These are phyloP conservation scores for Lophium mytilinum DNA, from an alignment of 495 filamentous ascomycete species.

Conservation along the genomic window DNA sequence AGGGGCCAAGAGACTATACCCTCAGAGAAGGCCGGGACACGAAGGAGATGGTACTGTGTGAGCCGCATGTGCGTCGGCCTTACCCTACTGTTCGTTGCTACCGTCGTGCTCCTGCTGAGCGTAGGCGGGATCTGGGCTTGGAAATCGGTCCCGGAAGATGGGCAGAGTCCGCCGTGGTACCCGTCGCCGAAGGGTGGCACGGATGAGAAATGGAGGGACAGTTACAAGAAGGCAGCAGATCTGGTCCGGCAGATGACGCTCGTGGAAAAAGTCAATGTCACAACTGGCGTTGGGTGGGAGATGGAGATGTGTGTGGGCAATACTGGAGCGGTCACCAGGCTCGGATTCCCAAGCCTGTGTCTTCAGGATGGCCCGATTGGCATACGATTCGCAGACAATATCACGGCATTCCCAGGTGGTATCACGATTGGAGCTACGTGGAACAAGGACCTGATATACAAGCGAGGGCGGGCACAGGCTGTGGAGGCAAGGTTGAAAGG, in stretches of 20 bases:
- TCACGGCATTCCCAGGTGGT: conserved; percentile 75
- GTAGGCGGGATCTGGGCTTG: conserved; percentile 36
- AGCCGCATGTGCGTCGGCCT: conserved; percentile 28
- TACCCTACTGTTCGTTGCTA: conserved; percentile 25
- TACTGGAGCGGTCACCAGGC: conserved; percentile 42
- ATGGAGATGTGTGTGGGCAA: conserved; percentile 91
- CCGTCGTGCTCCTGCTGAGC: conserved; percentile 27
- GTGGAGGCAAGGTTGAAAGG: conserved; percentile 63
- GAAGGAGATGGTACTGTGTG: conserved; percentile 21
- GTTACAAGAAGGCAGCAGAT: conserved; percentile 70
- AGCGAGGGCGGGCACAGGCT: conserved; percentile 59
- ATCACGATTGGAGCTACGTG: conserved; percentile 82
- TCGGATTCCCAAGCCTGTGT: conserved; percentile 77
- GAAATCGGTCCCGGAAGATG: conserved; percentile 25
- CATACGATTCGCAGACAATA: conserved; percentile 65
- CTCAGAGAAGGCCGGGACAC: neutral
- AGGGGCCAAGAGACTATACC: conserved; percentile 7
- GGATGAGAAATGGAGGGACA: conserved; percentile 59
- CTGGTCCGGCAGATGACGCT: conserved; percentile 79
- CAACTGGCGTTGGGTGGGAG: conserved; percentile 84
- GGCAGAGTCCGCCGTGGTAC: conserved; percentile 71
- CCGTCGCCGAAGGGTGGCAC: conserved; percentile 78
- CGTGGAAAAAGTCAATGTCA: conserved; percentile 89
- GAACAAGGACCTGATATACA: conserved; percentile 71
- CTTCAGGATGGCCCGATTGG: conserved; percentile 88